Conservation (phyloP, 1,284 basidiomycete genomes). For the Fomitiporia mediterranea region DNA sequence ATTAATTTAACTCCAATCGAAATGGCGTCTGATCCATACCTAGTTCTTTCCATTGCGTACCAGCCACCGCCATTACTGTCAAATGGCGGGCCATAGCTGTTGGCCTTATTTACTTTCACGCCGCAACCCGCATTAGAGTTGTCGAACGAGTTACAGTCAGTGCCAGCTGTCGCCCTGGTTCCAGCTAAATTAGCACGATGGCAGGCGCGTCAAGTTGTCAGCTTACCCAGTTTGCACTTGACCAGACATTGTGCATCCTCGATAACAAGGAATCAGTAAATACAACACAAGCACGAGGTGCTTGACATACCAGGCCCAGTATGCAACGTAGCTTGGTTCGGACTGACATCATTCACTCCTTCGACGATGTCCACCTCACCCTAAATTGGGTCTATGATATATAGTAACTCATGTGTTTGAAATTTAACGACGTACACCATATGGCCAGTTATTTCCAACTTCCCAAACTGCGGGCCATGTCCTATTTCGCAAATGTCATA, state of each 20-base stretch:
- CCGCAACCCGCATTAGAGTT: constrained; percentile 63
- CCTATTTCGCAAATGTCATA: constrained; percentile 22
- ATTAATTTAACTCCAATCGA: not conserved
- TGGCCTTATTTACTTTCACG: constrained; percentile 40
- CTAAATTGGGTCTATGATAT: constrained; percentile 4
- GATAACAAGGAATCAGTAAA: not conserved
- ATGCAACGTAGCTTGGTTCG: constrained; percentile 40
- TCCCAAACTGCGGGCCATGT: constrained; percentile 44
- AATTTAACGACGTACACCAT: constrained; percentile 24
- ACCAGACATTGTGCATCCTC: constrained; percentile 20
- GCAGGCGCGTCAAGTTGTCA: constrained; percentile 19
- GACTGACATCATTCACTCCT: constrained; percentile 33
- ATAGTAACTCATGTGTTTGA: too few relatives aligned
- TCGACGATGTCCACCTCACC: constrained; percentile 37
- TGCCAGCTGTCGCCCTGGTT: constrained; percentile 33
- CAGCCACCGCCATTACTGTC: constrained; percentile 58
- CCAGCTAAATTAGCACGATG: not conserved
- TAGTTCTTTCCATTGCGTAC: constrained; percentile 41
- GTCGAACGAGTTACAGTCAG: constrained; percentile 47
- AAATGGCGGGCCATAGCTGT: constrained; percentile 54
- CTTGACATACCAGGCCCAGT: constrained; percentile 33
- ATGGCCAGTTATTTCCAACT: constrained; percentile 33
- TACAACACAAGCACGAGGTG: constrained; percentile 7
- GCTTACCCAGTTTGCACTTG: constrained; percentile 25
- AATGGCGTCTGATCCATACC: not conserved